Conservation (phyloP, 805 yeast species). For the Candida coleopterorum region DNA sequence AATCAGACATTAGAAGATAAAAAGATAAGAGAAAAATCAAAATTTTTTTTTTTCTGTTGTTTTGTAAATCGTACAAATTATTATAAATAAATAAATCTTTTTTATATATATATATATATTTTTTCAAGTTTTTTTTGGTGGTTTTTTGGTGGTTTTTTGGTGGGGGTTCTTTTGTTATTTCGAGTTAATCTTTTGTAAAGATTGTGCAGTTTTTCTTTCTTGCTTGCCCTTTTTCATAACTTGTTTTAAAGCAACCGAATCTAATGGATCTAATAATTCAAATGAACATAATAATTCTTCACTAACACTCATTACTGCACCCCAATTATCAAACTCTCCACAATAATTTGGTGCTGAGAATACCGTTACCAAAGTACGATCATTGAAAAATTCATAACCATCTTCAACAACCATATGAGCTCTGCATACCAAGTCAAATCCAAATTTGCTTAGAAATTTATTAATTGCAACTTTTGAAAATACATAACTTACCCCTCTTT, state of each 20-base stretch:
- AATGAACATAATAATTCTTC: constrained; percentile 91
- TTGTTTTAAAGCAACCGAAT: constrained; percentile 86
- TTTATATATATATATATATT: no score
- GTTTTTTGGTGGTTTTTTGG: neutral
- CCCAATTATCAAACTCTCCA: constrained; percentile 78
- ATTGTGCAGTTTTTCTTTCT: constrained; percentile 63
- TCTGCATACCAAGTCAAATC: constrained; percentile 75
- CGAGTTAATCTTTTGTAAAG: constrained; percentile 10
- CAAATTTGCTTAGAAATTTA: constrained; percentile 68
- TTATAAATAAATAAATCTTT: no score
- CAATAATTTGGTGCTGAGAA: constrained; percentile 83
- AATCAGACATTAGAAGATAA: constrained; percentile 3
- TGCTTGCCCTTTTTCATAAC: constrained; percentile 92
- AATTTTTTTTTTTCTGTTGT: no score
- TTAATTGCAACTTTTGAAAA: constrained; percentile 76
- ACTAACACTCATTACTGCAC: constrained; percentile 95
- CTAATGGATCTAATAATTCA: constrained; percentile 90
- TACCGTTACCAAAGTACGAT: constrained; percentile 70
- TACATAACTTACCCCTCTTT: constrained; percentile 78
- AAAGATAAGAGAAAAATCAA: no score
- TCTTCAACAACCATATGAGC: constrained; percentile 92
- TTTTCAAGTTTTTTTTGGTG: no score
- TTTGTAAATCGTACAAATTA: no score
- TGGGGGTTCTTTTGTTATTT: neutral
- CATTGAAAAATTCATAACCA: constrained; percentile 80